These are phyloP conservation scores for Corchorus olitorius DNA, from an alignment of 345 rosid species.

Conservation along the genomic window DNA sequence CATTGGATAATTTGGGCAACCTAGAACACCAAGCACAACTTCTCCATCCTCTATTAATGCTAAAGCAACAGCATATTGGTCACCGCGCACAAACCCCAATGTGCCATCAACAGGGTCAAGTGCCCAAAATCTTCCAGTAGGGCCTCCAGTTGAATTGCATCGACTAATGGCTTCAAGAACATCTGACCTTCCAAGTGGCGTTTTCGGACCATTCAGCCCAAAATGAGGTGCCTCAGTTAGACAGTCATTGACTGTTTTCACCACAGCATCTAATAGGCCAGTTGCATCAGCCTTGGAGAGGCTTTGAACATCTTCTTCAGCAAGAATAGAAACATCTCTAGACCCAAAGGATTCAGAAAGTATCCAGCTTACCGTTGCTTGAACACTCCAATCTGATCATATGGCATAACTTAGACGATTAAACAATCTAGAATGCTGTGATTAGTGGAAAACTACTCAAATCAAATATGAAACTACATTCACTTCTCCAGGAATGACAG, in stretches of 20 bases:
- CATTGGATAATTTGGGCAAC: slow-evolving; percentile 66
- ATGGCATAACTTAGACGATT: slow-evolving; percentile 12
- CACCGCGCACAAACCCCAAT: slow-evolving; percentile 57
- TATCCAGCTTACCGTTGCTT: slow-evolving; percentile 58
- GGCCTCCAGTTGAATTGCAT: slow-evolving; percentile 47
- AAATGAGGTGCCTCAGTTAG: slow-evolving; percentile 46
- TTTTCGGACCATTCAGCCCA: slow-evolving; percentile 43
- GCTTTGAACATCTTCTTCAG: slow-evolving; percentile 53
- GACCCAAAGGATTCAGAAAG: slow-evolving; percentile 45
- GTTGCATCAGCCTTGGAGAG: slow-evolving; percentile 35
- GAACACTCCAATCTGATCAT: slow-evolving; percentile 58
- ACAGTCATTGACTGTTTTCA: slow-evolving; percentile 45
- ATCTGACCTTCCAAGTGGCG: slow-evolving; percentile 36
- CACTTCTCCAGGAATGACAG: background rate
- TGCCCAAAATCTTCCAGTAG: slow-evolving; percentile 50
- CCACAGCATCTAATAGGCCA: slow-evolving; percentile 40
- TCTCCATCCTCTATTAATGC: slow-evolving; percentile 57
- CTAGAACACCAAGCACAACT: slow-evolving; percentile 58
- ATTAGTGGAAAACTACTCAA: background rate
- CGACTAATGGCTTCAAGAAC: slow-evolving; percentile 51
- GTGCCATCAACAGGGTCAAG: slow-evolving; percentile 66
- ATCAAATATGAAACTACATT: background rate
- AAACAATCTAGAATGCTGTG: slow-evolving; percentile 12
- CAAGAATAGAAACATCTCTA: slow-evolving; percentile 43
- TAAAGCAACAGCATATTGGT: slow-evolving; percentile 60